Evolutionary conservation across 257 asterid genomes (phyloP), one percentile per base, ranked within the genome.

Genomic region (Phtheirospermum japonicum): DNA sequence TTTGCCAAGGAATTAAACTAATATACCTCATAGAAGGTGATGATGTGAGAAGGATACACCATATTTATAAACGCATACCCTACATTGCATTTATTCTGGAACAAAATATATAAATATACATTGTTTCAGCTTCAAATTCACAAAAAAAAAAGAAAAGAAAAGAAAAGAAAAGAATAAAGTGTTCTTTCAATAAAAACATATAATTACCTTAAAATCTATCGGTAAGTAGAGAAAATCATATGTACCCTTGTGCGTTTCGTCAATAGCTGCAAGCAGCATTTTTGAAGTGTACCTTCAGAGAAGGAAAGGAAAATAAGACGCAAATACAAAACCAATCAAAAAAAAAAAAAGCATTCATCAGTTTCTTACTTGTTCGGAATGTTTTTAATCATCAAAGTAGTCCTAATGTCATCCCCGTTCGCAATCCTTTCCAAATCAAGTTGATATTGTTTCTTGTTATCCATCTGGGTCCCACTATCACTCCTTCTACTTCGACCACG

Each of bases 51-150:
- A 48, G 99, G 95, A 65, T 95, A 85, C 66, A 82, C 86, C 99
- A 92, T 92, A 43, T 92, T 92, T 66, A 92, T 92, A 82, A 92
- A 92, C 61, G 99, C 97, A 57, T 92, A 92, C 53, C 99, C 99
- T 17, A 92, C 99, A 4, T 92, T 92, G 86, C 99, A 92, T 75
- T 92, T 92, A 74, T 92, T 92, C 99, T 92, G 90, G 63, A 79
- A 52, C 45, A 72, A 49, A 63, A 61, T 9, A 67, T 43, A 67
- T 9, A 49, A 56, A 56, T 48, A 48, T 16, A 14, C 19, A 57
- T 11, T 28, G 52, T 39, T 36, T 31, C 4, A 7, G 17, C 39
- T 51, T 63, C 55, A 34, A n/a, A 48, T 32, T 60, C 39, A 61
- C 43, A 11, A 57, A 68, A 73, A 53, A 48, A 56, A 7, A 40